phyloP scores from a whole-genome alignment of 768 basidiomycete genomes.

The Tylopilus sp. region DNA sequence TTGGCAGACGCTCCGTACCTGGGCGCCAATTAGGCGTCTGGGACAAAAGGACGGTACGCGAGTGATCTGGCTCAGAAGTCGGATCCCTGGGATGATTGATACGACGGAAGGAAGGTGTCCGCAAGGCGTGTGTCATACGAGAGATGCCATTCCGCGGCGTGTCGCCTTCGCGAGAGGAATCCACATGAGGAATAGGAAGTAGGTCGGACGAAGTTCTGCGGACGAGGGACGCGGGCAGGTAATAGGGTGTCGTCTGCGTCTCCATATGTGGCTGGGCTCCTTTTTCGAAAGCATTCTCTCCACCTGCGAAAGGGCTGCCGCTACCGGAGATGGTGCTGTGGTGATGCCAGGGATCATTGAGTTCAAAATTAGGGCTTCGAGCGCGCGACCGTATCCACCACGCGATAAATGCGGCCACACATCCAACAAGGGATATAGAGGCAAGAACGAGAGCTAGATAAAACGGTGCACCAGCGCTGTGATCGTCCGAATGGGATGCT shows the following conservation, averaged over 20 bases:
- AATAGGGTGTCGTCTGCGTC: slow-evolving; percentile 20
- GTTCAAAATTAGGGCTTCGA: slow-evolving; percentile 34
- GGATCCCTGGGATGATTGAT: slow-evolving; percentile 11
- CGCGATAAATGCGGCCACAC: slow-evolving; percentile 44
- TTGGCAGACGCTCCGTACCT: slow-evolving; percentile 11
- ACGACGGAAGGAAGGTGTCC: neutral
- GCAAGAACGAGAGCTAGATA: slow-evolving; percentile 52
- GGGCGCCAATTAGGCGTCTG: slow-evolving; percentile 8
- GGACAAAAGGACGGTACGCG: slow-evolving; percentile 4
- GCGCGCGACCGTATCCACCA: slow-evolving; percentile 45
- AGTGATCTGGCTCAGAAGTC: neutral
- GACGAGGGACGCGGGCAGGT: slow-evolving; percentile 24
- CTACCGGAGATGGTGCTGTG: slow-evolving; percentile 8
- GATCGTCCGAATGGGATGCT: slow-evolving; percentile 17
- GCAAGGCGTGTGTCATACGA: neutral
- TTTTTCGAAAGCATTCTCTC: slow-evolving; percentile 1
- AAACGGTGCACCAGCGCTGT: slow-evolving; percentile 36
- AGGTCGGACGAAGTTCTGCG: slow-evolving; percentile 17
- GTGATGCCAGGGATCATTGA: slow-evolving; percentile 34
- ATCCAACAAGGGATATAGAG: slow-evolving; percentile 41
- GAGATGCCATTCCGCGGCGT: slow-evolving; percentile 2
- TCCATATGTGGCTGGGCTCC: neutral
- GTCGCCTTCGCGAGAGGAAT: slow-evolving; percentile 1
- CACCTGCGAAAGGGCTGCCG: neutral
- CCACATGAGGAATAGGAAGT: slow-evolving; percentile 16